Conservation (phyloP, 2,329 filamentous ascomycete genomes). For the Aspergillus sp. region DNA sequence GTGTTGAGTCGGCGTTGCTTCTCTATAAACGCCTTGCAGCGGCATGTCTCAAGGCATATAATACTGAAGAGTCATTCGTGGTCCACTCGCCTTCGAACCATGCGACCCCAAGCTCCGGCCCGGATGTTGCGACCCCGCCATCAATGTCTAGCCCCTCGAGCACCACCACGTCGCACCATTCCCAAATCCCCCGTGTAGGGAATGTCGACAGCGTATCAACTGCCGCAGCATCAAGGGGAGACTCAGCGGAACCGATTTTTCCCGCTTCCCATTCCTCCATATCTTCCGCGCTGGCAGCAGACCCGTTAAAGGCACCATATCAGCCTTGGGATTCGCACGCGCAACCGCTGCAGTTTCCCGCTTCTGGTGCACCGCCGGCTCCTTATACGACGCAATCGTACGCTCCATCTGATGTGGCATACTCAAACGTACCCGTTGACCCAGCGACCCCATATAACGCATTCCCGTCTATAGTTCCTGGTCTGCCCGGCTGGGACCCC, state of each 20-base stretch:
- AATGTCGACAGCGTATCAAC: slow-evolving; percentile 20
- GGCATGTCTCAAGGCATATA: slow-evolving; percentile 82
- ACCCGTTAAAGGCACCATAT: slow-evolving; percentile 13
- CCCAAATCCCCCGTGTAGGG: slow-evolving; percentile 21
- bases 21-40: slow-evolving; percentile 78
- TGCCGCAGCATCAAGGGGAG: slow-evolving; percentile 25
- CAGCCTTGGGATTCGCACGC: slow-evolving; percentile 11
- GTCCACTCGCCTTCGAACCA: slow-evolving; percentile 39
- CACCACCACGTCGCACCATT: slow-evolving; percentile 27
- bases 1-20: slow-evolving; percentile 71
- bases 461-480: slow-evolving; percentile 32
- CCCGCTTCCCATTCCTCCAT: slow-evolving; percentile 16
- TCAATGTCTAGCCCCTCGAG: slow-evolving; percentile 33
- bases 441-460: slow-evolving; percentile 31
- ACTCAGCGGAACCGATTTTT: slow-evolving; percentile 23
- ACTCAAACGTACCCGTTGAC: slow-evolving; percentile 23
- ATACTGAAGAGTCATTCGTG: slow-evolving; percentile 47
- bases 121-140: slow-evolving; percentile 31
- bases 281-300: slow-evolving; percentile 10
- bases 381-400: slow-evolving; percentile 16
- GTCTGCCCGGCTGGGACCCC: slow-evolving; percentile 34
- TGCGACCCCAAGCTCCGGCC: slow-evolving; percentile 32
- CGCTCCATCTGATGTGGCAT: slow-evolving; percentile 12
- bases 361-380: slow-evolving; percentile 7
- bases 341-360: slow-evolving; percentile 6